Evolutionary conservation across 805 yeast genomes (phyloP), one percentile per base, ranked within the genome.

Genomic region (Nakazawaea holstii): DNA sequence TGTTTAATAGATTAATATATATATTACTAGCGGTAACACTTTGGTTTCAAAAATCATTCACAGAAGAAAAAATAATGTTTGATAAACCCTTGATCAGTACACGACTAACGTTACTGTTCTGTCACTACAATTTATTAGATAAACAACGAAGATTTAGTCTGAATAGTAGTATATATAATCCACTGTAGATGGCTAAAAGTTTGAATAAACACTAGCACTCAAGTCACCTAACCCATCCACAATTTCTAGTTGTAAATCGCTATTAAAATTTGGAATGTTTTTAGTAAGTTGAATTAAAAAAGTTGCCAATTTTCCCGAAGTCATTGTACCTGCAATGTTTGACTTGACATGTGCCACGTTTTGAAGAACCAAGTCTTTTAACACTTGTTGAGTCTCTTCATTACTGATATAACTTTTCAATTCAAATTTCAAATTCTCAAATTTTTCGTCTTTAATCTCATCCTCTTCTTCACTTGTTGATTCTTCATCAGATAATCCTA

Each of bases 171-270:
- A n/a, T n/a, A n/a, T n/a, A n/a, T n/a, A n/a, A n/a, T n/a, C n/a
- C n/a, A n/a, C n/a, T n/a, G n/a, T n/a, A n/a, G n/a, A n/a, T n/a
- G n/a, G 24, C 24, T 20, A 48, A 32, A 86, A 87, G 58, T 89
- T 89, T 15, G 96, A 84, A 63, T 91, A 91, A 8, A 91, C 91
- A 54, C 89, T 76, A 4, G 97, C 97, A 66, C 96, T 84, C 55
- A 91, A 74, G 51, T 89, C 96, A 54, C 87, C 95, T 49, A 91
- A 73, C 53, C 82, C 89, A 14, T 78, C 82, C 30, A 73, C 64
- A 49, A 66, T 67, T 53, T 76, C 73, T 74, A 82, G 66, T 36
- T 64, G 53, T 7, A 61, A 52, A 14, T 61, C 64, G 35, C 63
- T 60, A 42, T 65, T 67, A 20, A 59, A 53, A 7, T 58, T 41